Percentiles rank a stretch among this genome's conserved stretches.
phyloP scores from a whole-genome alignment of 169 alveolate species.

The Plasmodium gaboni region DNA sequence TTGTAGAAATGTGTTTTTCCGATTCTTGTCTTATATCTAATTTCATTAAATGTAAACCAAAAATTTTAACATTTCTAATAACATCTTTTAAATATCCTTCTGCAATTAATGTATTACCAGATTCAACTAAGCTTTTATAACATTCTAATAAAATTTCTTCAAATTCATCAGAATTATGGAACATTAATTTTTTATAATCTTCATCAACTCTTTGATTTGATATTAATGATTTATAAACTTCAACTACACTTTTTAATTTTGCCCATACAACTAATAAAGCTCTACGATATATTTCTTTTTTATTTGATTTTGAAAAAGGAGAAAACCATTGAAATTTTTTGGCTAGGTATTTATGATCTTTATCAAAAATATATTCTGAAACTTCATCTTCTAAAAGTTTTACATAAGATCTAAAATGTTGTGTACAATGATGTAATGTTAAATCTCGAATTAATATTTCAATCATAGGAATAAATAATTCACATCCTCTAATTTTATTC shows the following conservation, averaged over 20 bases:
- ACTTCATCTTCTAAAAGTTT: constrained; percentile 56
- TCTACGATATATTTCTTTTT: constrained; percentile 70
- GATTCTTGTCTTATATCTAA: constrained; percentile 89
- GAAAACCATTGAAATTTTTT: constrained; percentile 69
- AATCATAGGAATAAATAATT: constrained; percentile 78
- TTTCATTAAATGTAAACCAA: constrained; percentile 85
- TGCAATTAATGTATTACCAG: constrained; percentile 79
- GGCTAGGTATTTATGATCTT: constrained; percentile 18
- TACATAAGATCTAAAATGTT: constrained; percentile 42
- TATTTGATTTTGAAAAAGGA: constrained; percentile 62
- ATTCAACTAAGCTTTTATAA: constrained; percentile 80
- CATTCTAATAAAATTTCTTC: constrained; percentile 81
- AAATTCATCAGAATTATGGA: constrained; percentile 77
- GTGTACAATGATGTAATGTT: constrained; percentile 66
- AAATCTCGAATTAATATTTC: constrained; percentile 30
- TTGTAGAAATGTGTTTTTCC: constrained; percentile 83
- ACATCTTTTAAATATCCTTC: constrained; percentile 81
- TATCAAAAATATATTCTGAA: constrained; percentile 52
- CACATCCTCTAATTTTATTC: constrained; percentile 82
- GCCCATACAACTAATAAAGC: constrained; percentile 51
- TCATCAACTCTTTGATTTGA: constrained; percentile 27
- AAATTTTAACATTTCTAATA: constrained; percentile 82
- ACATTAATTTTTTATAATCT: constrained; percentile 61
- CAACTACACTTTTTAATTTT: constrained; percentile 44
- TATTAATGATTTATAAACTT: constrained; percentile 46